These are phyloP conservation scores for Saccharomycopsis synnaedendra DNA, from an alignment of 805 yeast species.

Conservation along the genomic window DNA sequence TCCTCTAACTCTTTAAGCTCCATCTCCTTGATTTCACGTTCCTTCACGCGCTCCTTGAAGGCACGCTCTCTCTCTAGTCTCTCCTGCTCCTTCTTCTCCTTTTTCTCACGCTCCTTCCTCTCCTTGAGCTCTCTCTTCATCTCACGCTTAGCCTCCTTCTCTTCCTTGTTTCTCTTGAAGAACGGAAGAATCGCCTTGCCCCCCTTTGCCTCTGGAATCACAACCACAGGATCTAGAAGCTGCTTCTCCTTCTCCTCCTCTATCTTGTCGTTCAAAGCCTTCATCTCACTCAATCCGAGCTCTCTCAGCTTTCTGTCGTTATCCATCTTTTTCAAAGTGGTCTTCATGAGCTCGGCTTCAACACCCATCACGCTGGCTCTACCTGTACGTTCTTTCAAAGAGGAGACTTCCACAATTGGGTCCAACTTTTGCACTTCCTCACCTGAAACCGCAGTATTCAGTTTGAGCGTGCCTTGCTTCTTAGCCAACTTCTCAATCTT, in stretches of 20 bases:
- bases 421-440: constrained; percentile 4
- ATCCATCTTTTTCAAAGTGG: constrained; percentile 6
- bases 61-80: neutral
- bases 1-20: neutral
- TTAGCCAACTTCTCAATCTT: neutral
- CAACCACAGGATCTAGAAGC: neutral
- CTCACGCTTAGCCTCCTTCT: neutral
- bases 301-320: constrained; percentile 6
- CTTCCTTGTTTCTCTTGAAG: neutral
- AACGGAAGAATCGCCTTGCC: neutral
- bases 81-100: neutral
- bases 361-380: constrained; percentile 9
- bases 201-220: neutral
- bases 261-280: neutral
- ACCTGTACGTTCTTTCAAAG: constrained; percentile 11
- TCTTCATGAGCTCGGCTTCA: constrained; percentile 12
- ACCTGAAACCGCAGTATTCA: no score
- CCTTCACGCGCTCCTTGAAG: neutral
- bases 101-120: neutral
- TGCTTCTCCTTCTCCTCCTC: neutral
- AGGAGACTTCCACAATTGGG: constrained; percentile 14
- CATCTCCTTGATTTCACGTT: neutral
- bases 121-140: neutral
- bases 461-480: no score
- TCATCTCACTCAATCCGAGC: neutral